Conservation (phyloP, 305 asterid genomes). For the Fraxinus sp. region DNA sequence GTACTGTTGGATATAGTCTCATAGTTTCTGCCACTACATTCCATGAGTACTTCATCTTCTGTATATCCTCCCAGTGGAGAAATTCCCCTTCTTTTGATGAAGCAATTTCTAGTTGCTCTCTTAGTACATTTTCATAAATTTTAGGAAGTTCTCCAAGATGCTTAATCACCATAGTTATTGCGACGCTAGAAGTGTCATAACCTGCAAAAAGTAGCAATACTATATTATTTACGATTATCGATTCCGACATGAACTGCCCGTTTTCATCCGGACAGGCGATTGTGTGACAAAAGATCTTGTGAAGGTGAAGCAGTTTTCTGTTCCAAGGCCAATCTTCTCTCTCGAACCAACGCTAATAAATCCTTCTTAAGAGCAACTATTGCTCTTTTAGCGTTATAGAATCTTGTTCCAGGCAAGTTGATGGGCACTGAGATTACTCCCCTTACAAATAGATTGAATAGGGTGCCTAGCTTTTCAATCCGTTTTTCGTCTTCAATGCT, state of each 20-base stretch:
- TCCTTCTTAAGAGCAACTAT: not conserved
- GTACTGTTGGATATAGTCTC: constrained; percentile 45
- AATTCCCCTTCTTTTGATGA: constrained; percentile 39
- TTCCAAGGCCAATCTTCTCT: constrained; percentile 45
- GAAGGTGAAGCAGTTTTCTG: constrained; percentile 29
- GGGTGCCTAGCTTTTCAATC: constrained; percentile 41
- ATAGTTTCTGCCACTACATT: constrained; percentile 43
- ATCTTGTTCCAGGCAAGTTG: constrained; percentile 44
- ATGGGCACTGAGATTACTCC: constrained; percentile 51
- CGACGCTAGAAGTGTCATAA: constrained; percentile 55
- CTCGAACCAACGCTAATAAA: not conserved
- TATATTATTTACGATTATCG: constrained; percentile 50
- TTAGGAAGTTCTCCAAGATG: constrained; percentile 47
- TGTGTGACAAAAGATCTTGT: constrained; percentile 62
- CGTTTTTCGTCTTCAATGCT: constrained; percentile 50
- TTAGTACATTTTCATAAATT: not conserved
- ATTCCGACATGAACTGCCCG: constrained; percentile 31
- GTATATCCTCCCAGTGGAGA: constrained; percentile 52
- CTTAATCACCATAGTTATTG: constrained; percentile 51
- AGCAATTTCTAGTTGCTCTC: constrained; percentile 54
- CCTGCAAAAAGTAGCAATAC: constrained; percentile 60
- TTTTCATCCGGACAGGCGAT: constrained; percentile 38
- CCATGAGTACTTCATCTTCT: constrained; percentile 41
- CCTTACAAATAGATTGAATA: constrained; percentile 47
- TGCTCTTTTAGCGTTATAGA: not conserved